Conservation (phyloP, 2,329 filamentous ascomycete species). For the Fusarium sulawesiense region DNA sequence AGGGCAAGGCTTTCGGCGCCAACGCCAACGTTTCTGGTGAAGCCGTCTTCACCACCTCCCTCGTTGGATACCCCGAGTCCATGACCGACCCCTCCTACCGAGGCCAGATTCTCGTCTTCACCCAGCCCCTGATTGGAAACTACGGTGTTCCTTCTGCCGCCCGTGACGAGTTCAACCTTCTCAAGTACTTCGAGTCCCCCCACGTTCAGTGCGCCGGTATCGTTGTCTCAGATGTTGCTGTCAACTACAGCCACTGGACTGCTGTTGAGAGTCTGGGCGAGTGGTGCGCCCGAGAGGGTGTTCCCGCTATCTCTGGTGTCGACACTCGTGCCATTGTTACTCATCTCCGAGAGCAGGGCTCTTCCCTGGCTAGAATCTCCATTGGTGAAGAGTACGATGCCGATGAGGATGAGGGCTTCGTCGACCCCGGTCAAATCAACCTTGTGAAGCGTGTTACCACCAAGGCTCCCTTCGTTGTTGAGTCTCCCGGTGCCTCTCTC, state of each 20-base stretch:
- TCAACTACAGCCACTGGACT: conserved; percentile 98
- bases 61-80: conserved; percentile 97
- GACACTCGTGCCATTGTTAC: conserved; percentile 98
- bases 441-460: conserved; percentile 96
- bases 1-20: conserved; percentile 95
- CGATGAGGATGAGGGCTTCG: conserved; percentile 95
- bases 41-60: conserved; percentile 97
- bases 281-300: conserved; percentile 96
- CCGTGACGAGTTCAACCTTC: conserved; percentile 87
- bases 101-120: conserved; percentile 98
- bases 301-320: conserved; percentile 95
- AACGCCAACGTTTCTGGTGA: conserved; percentile 97
- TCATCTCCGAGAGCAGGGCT: conserved; percentile 94
- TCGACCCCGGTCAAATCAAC: conserved; percentile 97
- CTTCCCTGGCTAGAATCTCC: conserved; percentile 92
- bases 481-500: conserved; percentile 82
- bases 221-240: conserved; percentile 93
- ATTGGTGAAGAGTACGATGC: conserved; percentile 98
- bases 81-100: conserved; percentile 90
- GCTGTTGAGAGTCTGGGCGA: conserved; percentile 92
- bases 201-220: conserved; percentile 97
- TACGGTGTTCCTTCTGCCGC: conserved; percentile 92
- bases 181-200: conserved; percentile 98
- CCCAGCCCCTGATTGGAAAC: conserved; percentile 97
- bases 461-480: conserved; percentile 96